A percentile compares a stretch with the other conserved stretches of the same genome.
Evolutionary conservation across 1,139 yeast species (phyloP).

Genomic region (Diutina neorugosa): DNA sequence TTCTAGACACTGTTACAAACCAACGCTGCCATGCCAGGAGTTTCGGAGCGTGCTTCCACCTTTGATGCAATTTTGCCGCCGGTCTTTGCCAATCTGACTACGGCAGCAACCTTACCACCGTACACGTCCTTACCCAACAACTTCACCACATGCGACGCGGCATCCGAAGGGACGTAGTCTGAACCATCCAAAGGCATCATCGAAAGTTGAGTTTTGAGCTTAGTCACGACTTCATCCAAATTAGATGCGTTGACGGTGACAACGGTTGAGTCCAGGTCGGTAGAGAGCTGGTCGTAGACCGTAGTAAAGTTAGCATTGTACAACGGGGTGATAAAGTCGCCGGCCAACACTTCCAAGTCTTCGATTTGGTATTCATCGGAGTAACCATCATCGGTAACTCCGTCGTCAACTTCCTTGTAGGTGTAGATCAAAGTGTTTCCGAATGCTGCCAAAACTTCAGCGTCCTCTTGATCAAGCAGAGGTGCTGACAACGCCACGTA

Average conservation of each 20-base stretch:
- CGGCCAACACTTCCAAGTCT: slow-evolving; percentile 61
- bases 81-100: slow-evolving; percentile 60
- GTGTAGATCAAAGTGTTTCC: slow-evolving; percentile 64
- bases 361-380: slow-evolving; percentile 91
- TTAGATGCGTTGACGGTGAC: slow-evolving; percentile 22
- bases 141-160: slow-evolving; percentile 62
- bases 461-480: slow-evolving; percentile 17
- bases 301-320: slow-evolving; percentile 69
- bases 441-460: slow-evolving; percentile 40
- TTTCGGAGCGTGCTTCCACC: slow-evolving; percentile 58
- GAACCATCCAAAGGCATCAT: slow-evolving; percentile 76
- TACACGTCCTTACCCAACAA: slow-evolving; percentile 71
- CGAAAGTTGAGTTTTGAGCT: slow-evolving; percentile 51
- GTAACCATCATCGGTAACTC: slow-evolving; percentile 77
- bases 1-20: slow-evolving; percentile 6
- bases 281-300: slow-evolving; percentile 58
- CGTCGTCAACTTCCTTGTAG: slow-evolving; percentile 67
- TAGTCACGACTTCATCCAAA: slow-evolving; percentile 26
- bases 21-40: slow-evolving; percentile 16
- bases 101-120: slow-evolving; percentile 61
- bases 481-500: slow-evolving; percentile 70
- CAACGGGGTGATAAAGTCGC: slow-evolving; percentile 73
- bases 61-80: slow-evolving; percentile 68
- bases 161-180: slow-evolving; percentile 50
- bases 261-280: slow-evolving; percentile 19